phyloP scores from a whole-genome alignment of 495 filamentous ascomycete species.

The Lindgomyces ingoldianus region DNA sequence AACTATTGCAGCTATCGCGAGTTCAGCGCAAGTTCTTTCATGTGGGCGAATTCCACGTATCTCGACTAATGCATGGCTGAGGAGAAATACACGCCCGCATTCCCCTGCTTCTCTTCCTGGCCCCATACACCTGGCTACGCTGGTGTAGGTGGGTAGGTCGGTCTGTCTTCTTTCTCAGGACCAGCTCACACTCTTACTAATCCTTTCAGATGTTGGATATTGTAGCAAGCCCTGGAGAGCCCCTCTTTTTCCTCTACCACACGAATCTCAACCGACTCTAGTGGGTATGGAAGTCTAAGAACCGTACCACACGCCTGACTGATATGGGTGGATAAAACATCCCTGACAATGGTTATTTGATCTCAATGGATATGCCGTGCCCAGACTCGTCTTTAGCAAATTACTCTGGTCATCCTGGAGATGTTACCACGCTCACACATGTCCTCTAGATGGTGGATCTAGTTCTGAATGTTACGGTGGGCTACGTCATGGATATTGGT shows the following conservation, averaged over 20 bases:
- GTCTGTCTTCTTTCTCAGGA: not conserved
- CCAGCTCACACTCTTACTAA: not conserved
- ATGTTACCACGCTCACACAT: slow-evolving; percentile 44
- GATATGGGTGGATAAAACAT: slow-evolving; percentile 41
- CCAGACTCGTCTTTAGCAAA: not conserved
- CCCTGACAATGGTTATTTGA: not conserved
- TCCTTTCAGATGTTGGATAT: slow-evolving; percentile 18
- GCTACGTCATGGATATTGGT: slow-evolving; percentile 45
- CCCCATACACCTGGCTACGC: slow-evolving; percentile 49
- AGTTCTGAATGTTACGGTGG: slow-evolving; percentile 40
- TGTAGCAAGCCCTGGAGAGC: slow-evolving; percentile 24
- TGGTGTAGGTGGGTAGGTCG: slow-evolving; percentile 42
- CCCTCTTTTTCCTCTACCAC: slow-evolving; percentile 29
- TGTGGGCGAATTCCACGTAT: slow-evolving; percentile 12
- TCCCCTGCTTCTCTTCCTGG: slow-evolving; percentile 47
- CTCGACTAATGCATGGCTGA: slow-evolving; percentile 43
- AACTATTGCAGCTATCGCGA: slow-evolving; percentile 35
- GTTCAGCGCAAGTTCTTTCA: slow-evolving; percentile 40
- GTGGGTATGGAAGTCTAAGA: slow-evolving; percentile 16
- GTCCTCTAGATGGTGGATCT: slow-evolving; percentile 39
- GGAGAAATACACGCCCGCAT: slow-evolving; percentile 37
- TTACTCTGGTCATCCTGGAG: slow-evolving; percentile 6
- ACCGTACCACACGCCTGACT: slow-evolving; percentile 10
- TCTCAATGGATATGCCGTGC: not conserved
- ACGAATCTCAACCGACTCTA: slow-evolving; percentile 20